Base-by-base conservation (phyloP, 495 filamentous ascomycete species). In the Antarctomyces pellizariae region DNA sequence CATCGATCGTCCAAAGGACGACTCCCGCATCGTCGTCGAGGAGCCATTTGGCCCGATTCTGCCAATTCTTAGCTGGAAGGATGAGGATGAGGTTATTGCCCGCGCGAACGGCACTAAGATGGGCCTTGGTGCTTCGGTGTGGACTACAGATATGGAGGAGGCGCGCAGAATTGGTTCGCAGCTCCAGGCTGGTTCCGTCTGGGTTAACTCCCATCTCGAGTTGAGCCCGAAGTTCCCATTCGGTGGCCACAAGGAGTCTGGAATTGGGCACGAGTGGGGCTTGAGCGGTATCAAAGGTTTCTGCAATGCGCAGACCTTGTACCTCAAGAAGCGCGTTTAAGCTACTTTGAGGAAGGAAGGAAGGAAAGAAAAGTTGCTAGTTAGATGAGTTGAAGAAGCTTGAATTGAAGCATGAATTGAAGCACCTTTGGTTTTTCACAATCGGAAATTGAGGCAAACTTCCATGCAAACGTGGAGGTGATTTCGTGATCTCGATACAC, bases 1-100 rank as follows among this genome's bases (percentile, higher is more conserved):
- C 41, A 56, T 71, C 28, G 58, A 67, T 28, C 60, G 62, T 37
- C 63, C 64, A 4, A 54, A 57, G 2, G 54, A 60, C 20, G 40
- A 57, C 24, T 60, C 57, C 0, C 37, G 46, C 0, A 52, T 69
- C 15, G 49, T 60, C 3, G 36, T 34, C 0, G 52, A 60, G 29
- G 59, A 64, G 35, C 45, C 46, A 0, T 62, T 62, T 31, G 57
- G 50, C 1, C 61, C 56, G 1, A 57, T 63, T 24, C 42, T 63
- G 1, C 59, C 59, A 14, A 34, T 54, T 6, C 38, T 59, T 22
- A 41, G 43, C 5, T 66, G 57, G 58, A 33, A 28, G 2, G 52
- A 62, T 31, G 52, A 60, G 29, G 48, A 47, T 1, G 61, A 64
- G 7, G 57, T 64, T 8, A 56, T 66, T 34, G 32, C 29, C 3